Conservation (phyloP, 352 stramenopile species). For the Globisporangium parvum region DNA sequence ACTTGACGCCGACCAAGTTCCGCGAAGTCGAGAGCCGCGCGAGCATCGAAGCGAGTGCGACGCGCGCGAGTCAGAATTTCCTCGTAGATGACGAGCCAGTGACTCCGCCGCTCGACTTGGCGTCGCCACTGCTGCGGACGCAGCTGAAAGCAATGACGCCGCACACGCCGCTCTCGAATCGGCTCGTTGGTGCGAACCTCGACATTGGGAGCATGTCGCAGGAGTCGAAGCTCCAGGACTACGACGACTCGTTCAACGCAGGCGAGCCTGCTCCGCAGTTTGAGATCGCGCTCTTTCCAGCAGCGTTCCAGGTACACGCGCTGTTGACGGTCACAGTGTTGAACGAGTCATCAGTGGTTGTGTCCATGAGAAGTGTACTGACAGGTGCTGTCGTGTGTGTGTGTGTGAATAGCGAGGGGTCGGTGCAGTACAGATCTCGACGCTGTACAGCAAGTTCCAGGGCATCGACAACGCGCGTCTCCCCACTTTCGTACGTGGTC, state of each 20-base stretch:
- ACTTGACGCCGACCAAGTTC: constrained; percentile 36
- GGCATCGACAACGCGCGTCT: constrained; percentile 28
- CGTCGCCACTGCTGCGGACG: constrained; percentile 72
- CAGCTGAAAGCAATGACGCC: constrained; percentile 81
- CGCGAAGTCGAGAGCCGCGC: constrained; percentile 18
- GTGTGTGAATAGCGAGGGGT: constrained; percentile 40
- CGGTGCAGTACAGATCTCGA: constrained; percentile 78
- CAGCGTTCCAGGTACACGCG: constrained; percentile 72
- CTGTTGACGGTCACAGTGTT: background rate
- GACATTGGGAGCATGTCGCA: constrained; percentile 67
- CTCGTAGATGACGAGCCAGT: constrained; percentile 50
- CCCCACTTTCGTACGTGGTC: constrained; percentile 54
- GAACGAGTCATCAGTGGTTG: background rate
- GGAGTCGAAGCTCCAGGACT: constrained; percentile 55
- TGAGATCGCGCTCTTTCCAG: constrained; percentile 60
- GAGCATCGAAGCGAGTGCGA: constrained; percentile 27
- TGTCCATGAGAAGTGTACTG: background rate
- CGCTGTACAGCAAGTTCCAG: constrained; percentile 84
- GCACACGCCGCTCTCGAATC: constrained; percentile 79
- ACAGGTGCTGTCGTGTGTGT: background rate
- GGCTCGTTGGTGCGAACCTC: constrained; percentile 67
- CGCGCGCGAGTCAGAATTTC: constrained; percentile 23
- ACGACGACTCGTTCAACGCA: constrained; percentile 64
- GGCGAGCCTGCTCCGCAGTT: constrained; percentile 66
- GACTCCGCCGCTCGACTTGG: constrained; percentile 60